A percentile compares a stretch with the other conserved stretches of the same genome.
These are phyloP conservation scores for Dioscorea dumetorum DNA, from an alignment of 106 monocot genomes.

Conservation along the genomic window DNA sequence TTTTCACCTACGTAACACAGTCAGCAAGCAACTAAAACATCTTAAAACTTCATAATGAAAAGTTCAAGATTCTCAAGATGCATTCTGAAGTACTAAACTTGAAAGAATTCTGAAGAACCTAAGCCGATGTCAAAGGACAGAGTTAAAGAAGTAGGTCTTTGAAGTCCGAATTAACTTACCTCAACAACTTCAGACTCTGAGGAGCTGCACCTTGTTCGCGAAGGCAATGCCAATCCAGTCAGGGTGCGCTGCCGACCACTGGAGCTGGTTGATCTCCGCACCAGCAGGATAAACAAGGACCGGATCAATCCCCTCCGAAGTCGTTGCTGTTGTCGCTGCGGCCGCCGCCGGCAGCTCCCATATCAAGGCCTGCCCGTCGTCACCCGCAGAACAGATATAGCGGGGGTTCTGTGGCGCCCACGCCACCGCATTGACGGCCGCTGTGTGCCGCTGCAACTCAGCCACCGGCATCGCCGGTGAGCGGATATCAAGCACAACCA, in stretches of 20 bases:
- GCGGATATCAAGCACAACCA: conserved; percentile 77
- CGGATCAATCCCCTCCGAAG: conserved; percentile 29
- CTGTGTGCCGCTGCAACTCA: conserved; percentile 69
- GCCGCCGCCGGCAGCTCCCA: conserved; percentile 45
- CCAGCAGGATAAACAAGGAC: conserved; percentile 27
- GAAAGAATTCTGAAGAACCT: too few relatives aligned
- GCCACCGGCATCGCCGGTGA: conserved; percentile 71
- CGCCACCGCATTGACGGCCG: conserved; percentile 66
- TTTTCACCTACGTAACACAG: too few relatives aligned
- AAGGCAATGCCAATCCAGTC: conserved; percentile 69
- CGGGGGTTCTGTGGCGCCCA: conserved; percentile 48
- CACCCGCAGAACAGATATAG: conserved; percentile 64
- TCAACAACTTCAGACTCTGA: conserved; percentile 36
- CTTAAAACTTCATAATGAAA: too few relatives aligned
- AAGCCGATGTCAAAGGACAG: too few relatives aligned
- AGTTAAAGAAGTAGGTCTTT: too few relatives aligned
- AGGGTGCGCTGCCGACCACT: conserved; percentile 39
- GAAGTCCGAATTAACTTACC: too few relatives aligned
- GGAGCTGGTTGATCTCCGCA: conserved; percentile 60
- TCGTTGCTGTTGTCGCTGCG: conserved; percentile 1
- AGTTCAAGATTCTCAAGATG: too few relatives aligned
- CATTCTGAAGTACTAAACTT: too few relatives aligned
- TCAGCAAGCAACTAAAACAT: too few relatives aligned
- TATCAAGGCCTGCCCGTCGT: conserved; percentile 65
- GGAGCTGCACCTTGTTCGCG: conserved; percentile 56